Base-by-base conservation (phyloP, 257 asterid species). In the Solanum ahanhuiri region DNA sequence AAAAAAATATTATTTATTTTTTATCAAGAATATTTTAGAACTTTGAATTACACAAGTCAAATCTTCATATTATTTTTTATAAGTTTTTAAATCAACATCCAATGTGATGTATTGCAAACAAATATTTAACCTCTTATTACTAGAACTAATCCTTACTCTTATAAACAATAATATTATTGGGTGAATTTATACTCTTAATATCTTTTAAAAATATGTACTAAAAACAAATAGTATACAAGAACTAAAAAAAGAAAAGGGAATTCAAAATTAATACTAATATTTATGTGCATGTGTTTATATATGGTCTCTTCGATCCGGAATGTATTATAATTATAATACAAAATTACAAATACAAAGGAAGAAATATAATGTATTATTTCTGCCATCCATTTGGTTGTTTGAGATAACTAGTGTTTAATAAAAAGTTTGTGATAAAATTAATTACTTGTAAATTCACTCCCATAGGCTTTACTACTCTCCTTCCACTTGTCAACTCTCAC, bases 401-500 rank as follows among this genome's bases (percentile, higher is more conserved):
- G 81, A 34, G 17, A 34, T 9, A 2, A 72, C 28, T 17, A 71
- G 23, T 33, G 79, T 33, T 73, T 43, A 2, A 28, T 79, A 79
- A 48, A 79, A 28, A 28, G 18, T 17, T 48, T 79, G 67, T 28
- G 37, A 48, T 43, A 79, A 25, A 15, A 28, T 28, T 43, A 28
- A 8, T 9, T 25, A 28, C 2, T 28, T 7, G 17, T 15, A 31
- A 30, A 66, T 45, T 43, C 66, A 79, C 84, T 79, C 39, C 84
- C 67, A 48, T 23, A 34, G 58, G 82, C 82, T 39, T 75, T 75
- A 75, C 82, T 75, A 34, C 82, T 75, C 73, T 57, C 79, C 79
- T 64, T 83, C 86, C 86, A 83, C 86, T 83, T 83, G 86, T 83
- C 86, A 83, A 43, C 60, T 43, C 84, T 79, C 67, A 81, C 67